Conservation (phyloP, 192 early-diverging fungal genomes). For the Coemansia sp. region DNA sequence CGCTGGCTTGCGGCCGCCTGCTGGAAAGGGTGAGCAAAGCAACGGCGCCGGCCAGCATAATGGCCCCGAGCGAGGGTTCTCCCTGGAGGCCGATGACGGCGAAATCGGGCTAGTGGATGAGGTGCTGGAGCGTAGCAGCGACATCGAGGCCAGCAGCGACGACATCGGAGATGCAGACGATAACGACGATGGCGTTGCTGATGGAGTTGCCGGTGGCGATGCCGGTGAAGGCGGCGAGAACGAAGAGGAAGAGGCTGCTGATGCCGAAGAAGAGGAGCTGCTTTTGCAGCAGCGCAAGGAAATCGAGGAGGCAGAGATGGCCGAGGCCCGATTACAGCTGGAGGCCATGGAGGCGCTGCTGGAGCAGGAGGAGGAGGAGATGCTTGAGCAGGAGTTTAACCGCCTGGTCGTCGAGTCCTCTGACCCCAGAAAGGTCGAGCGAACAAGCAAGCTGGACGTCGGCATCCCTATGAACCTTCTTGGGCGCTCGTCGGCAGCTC, state of each 20-base stretch:
- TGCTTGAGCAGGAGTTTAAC: constrained; percentile 87
- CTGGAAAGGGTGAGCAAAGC: not conserved
- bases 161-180: constrained; percentile 28
- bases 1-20: not conserved
- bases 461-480: constrained; percentile 77
- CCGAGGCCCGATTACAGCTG: constrained; percentile 52
- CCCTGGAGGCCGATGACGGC: not conserved
- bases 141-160: constrained; percentile 45
- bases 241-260: not conserved
- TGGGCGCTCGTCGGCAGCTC: constrained; percentile 22
- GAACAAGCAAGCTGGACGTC: constrained; percentile 72
- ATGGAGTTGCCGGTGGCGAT: not conserved
- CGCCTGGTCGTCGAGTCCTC: constrained; percentile 88
- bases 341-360: constrained; percentile 71
- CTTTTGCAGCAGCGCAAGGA: constrained; percentile 19
- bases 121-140: constrained; percentile 35
- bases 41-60: not conserved
- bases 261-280: constrained; percentile 11
- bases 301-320: constrained; percentile 50
- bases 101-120: constrained; percentile 27
- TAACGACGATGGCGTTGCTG: constrained; percentile 12
- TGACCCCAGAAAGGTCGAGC: constrained; percentile 69
- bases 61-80: not conserved
- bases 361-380: constrained; percentile 73
- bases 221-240: not conserved